Conservation (phyloP, 73 alveolate species). For the Tetrahymena thermophila region DNA sequence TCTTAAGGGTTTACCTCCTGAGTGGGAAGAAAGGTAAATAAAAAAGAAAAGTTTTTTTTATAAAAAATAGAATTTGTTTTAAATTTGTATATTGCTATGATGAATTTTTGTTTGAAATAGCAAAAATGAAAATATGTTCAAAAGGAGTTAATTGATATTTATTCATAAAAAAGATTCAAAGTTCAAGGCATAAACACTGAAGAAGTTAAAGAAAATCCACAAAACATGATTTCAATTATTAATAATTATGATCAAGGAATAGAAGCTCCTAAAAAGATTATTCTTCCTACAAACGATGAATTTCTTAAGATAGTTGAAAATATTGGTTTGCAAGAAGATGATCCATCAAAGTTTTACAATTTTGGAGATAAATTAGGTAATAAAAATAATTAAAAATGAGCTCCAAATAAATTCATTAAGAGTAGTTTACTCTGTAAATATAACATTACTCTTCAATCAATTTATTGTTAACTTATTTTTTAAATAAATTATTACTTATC, state of each 20-base stretch:
- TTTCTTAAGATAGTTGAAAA: conserved; percentile 19
- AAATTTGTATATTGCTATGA: not conserved
- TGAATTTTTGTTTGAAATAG: too few relatives aligned
- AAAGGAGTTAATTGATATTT: not conserved
- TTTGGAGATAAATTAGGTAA: conserved; percentile 29
- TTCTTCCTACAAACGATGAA: conserved; percentile 33
- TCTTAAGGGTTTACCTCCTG: conserved; percentile 22
- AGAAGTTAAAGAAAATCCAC: conserved; percentile 19
- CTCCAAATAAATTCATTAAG: too few relatives aligned
- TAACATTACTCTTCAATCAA: too few relatives aligned
- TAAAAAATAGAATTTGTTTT: not conserved
- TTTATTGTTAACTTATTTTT: too few relatives aligned
- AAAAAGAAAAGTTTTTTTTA: not conserved
- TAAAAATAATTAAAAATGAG: too few relatives aligned
- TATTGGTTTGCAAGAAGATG: conserved; percentile 11
- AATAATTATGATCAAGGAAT: conserved; percentile 15
- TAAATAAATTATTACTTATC: too few relatives aligned
- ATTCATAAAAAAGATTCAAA: not conserved
- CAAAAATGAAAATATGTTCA: not conserved
- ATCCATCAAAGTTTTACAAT: conserved; percentile 17
- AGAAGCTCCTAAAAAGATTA: not conserved
- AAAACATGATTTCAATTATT: conserved; percentile 19
- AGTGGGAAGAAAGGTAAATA: conserved; percentile 15
- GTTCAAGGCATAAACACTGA: not conserved
- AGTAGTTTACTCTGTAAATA: too few relatives aligned